Conservation (phyloP, 2,329 filamentous ascomycete genomes). For the Xylariaceae sp. region DNA sequence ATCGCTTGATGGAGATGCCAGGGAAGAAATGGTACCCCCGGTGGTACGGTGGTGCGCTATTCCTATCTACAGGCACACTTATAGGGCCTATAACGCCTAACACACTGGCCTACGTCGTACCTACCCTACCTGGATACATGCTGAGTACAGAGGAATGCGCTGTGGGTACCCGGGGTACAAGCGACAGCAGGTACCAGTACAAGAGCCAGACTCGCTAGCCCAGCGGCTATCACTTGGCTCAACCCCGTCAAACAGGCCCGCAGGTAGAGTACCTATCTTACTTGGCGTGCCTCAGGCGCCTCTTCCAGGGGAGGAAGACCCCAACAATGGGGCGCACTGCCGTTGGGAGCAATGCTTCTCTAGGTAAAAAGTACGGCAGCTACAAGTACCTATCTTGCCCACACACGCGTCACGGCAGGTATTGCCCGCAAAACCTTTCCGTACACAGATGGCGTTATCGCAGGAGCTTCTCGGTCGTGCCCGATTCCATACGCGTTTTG, state of each 20-base stretch:
- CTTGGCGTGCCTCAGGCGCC: background rate
- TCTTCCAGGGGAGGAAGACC: background rate
- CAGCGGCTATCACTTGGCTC: background rate
- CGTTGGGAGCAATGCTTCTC: background rate
- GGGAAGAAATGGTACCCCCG: slow-evolving; percentile 14
- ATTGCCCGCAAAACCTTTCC: background rate
- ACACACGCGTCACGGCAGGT: background rate
- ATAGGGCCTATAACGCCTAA: background rate
- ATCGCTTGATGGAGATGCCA: slow-evolving; percentile 25
- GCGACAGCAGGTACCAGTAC: background rate
- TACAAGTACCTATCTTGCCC: background rate
- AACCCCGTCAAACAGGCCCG: background rate
- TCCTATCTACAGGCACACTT: background rate
- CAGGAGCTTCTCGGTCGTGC: too few relatives aligned
- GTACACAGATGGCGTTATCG: background rate
- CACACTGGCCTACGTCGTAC: background rate
- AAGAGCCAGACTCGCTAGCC: background rate
- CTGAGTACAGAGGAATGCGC: background rate
- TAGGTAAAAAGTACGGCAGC: background rate
- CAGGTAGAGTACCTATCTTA: background rate
- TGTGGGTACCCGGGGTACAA: background rate
- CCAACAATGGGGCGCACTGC: background rate
- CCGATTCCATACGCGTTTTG: too few relatives aligned
- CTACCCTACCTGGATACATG: background rate
- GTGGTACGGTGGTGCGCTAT: slow-evolving; percentile 4